Evolutionary conservation across 2,329 filamentous ascomycete species (phyloP).

Genomic region (Sclerotinia trifoliorum): DNA sequence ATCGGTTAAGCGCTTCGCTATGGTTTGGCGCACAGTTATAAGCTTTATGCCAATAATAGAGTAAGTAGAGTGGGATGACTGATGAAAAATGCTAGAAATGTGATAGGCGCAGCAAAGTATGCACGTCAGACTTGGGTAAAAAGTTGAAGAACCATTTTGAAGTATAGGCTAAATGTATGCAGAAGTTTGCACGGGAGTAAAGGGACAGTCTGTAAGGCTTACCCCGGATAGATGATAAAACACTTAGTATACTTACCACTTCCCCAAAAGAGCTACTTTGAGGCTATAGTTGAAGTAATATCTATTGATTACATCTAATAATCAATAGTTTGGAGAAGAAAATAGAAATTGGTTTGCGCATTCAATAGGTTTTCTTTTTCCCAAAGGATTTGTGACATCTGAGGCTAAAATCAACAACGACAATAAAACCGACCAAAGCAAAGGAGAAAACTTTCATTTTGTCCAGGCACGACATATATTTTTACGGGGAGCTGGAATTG

Average conservation of each 20-base stretch:
- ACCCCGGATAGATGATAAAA: background rate
- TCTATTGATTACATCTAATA: background rate
- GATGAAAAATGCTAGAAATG: background rate
- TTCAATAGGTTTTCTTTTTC: background rate
- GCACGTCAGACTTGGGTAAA: slow-evolving; percentile 13
- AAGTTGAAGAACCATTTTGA: background rate
- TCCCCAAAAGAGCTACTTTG: background rate
- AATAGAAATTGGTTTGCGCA: background rate
- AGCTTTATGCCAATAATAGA: slow-evolving; percentile 17
- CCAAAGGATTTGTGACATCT: background rate
- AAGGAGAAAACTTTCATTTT: background rate
- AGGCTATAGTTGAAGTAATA: background rate
- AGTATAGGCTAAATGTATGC: slow-evolving; percentile 1
- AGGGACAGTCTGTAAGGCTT: slow-evolving; percentile 4
- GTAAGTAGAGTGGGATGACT: slow-evolving; percentile 3
- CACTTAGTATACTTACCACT: background rate
- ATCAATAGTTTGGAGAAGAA: background rate
- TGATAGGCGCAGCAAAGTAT: slow-evolving; percentile 11
- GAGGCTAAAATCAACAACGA: background rate
- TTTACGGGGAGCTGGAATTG: too few species aligned
- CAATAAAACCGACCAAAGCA: background rate
- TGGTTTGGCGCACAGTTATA: slow-evolving; percentile 4
- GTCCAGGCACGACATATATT: background rate
- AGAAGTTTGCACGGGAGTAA: background rate
- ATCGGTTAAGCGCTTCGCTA: slow-evolving; percentile 16